phyloP scores from a whole-genome alignment of 306 rosid genomes.

The Pueraria montana region DNA sequence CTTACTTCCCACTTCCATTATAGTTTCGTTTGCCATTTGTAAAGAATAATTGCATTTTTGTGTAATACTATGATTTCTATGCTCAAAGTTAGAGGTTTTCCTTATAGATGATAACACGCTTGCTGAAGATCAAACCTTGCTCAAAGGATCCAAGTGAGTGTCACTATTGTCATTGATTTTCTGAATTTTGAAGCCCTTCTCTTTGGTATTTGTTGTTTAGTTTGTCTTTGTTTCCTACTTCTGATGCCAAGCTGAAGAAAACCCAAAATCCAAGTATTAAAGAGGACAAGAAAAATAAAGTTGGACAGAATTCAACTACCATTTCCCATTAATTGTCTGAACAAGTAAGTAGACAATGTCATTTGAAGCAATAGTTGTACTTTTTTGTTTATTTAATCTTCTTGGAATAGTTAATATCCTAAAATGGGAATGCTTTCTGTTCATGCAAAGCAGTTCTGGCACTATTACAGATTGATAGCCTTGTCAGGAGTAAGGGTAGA shows the following conservation, averaged over 20 bases:
- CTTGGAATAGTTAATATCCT: conserved; percentile 1
- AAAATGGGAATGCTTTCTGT: conserved; percentile 4
- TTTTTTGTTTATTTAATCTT: conserved; percentile 8
- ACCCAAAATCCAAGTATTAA: conserved; percentile 19
- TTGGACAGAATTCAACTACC: conserved; percentile 25
- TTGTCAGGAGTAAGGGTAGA: conserved; percentile 22
- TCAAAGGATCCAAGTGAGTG: conserved; percentile 64
- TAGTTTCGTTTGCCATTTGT: not conserved
- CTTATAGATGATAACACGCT: conserved; percentile 44
- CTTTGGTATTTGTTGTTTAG: conserved; percentile 9
- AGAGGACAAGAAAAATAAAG: not conserved
- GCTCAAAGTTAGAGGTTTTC: conserved; percentile 53
- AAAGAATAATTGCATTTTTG: conserved; percentile 18
- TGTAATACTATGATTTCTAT: conserved; percentile 35
- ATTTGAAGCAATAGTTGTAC: conserved; percentile 23
- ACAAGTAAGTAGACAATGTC: conserved; percentile 14
- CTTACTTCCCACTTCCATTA: too few species aligned
- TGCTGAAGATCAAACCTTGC: conserved; percentile 52
- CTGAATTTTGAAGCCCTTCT: conserved; percentile 20
- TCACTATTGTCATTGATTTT: conserved; percentile 39
- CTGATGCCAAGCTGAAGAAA: conserved; percentile 27
- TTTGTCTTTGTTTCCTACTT: conserved; percentile 36
- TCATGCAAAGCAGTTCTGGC: conserved; percentile 32
- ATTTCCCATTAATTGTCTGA: conserved; percentile 7
- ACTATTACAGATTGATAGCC: conserved; percentile 31